Percentiles rank a stretch among this genome's conserved stretches.
These are phyloP conservation scores for Pseudocercospora fuligena DNA, from an alignment of 2,329 filamentous ascomycete genomes.

Conservation along the genomic window DNA sequence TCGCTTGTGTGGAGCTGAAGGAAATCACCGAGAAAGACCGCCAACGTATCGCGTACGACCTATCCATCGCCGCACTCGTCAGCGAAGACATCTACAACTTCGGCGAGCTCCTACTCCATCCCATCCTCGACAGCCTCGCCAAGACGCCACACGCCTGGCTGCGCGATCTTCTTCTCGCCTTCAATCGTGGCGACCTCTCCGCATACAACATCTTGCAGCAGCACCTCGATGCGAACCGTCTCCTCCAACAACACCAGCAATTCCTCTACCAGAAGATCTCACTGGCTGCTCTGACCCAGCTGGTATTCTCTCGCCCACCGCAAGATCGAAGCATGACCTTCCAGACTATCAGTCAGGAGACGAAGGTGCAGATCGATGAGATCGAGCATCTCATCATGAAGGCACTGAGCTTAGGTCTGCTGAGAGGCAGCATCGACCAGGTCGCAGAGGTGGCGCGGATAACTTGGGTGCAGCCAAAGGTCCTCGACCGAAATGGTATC, in stretches of 20 bases:
- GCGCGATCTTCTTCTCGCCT: conserved; percentile 92
- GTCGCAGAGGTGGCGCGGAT: conserved; percentile 93
- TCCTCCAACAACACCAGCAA: conserved; percentile 77
- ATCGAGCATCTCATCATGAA: conserved; percentile 99
- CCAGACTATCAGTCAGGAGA: conserved; percentile 83
- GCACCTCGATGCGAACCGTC: conserved; percentile 75
- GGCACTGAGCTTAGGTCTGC: conserved; percentile 87
- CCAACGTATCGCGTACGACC: conserved; percentile 83
- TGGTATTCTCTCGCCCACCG: conserved; percentile 92
- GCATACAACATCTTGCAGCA: conserved; percentile 78
- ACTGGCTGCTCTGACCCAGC: conserved; percentile 91
- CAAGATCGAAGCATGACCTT: conserved; percentile 97
- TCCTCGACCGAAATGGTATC: conserved; percentile 93
- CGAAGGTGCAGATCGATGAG: conserved; percentile 86
- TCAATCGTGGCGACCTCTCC: conserved; percentile 90
- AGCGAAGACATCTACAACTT: conserved; percentile 99
- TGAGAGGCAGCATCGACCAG: conserved; percentile 93
- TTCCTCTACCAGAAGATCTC: conserved; percentile 98
- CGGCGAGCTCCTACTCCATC: conserved; percentile 95
- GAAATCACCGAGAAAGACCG: conserved; percentile 76
- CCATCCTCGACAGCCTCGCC: conserved; percentile 84
- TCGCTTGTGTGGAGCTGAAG: conserved; percentile 88
- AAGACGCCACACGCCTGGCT: conserved; percentile 83
- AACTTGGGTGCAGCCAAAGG: conserved; percentile 98
- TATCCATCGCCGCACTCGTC: conserved; percentile 88